A percentile compares a stretch with the other conserved stretches of the same genome.
Evolutionary conservation across 805 yeast genomes (phyloP).

Genomic region (Martiniozyma abietophila): DNA sequence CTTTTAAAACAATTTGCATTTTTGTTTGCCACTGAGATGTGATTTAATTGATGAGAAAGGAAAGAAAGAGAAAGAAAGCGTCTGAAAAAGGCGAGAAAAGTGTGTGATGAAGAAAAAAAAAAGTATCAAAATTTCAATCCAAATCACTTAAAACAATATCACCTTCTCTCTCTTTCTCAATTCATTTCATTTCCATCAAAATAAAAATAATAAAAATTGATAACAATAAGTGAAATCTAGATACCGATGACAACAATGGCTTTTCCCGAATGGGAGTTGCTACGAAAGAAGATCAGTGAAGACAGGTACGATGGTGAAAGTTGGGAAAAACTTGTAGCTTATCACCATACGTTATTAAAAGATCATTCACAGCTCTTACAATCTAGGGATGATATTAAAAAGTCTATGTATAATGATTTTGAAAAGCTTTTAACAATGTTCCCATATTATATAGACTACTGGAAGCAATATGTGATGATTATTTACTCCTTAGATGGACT

Average conservation of each 20-base stretch:
- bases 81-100: no score
- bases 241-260: no score
- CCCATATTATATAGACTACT: slow-evolving; percentile 51
- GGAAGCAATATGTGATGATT: slow-evolving; percentile 54
- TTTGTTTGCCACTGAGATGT: slow-evolving; percentile 3
- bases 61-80: neutral
- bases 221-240: no score
- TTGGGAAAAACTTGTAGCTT: slow-evolving; percentile 21
- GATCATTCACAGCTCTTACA: slow-evolving; percentile 14
- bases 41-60: no score
- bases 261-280: slow-evolving; percentile 24
- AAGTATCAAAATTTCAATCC: no score
- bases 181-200: no score
- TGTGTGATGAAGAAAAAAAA: no score
- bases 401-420: slow-evolving; percentile 24
- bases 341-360: slow-evolving; percentile 19
- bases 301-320: slow-evolving; percentile 16
- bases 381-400: slow-evolving; percentile 12
- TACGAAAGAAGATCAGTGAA: slow-evolving; percentile 15
- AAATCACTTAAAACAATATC: no score
- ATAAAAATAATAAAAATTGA: no score
- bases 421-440: slow-evolving; percentile 38
- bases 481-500: slow-evolving; percentile 50
- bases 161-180: no score
- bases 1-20: slow-evolving; percentile 81